Evolutionary conservation across 2,329 filamentous ascomycete genomes (phyloP).

Genomic region (Neophaeococcomyces mojaviensis): DNA sequence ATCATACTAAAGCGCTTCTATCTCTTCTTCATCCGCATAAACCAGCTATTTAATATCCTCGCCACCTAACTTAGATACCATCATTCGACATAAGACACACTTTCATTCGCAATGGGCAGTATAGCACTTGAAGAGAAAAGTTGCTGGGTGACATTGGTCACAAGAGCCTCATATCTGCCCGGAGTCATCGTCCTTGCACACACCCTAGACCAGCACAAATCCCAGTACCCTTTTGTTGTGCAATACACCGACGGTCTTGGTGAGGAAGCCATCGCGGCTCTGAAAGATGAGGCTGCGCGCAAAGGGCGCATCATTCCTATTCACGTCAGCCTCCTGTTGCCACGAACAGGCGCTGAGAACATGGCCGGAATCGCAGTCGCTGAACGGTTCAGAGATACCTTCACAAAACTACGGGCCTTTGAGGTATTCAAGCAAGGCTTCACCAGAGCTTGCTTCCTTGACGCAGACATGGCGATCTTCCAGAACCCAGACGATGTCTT

Average conservation of each 20-base stretch:
- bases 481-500: constrained; percentile 41
- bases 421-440: constrained; percentile 31
- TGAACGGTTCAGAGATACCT: constrained; percentile 47
- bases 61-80: background rate
- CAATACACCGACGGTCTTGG: constrained; percentile 41
- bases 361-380: constrained; percentile 37
- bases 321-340: constrained; percentile 35
- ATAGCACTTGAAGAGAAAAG: constrained; percentile 21
- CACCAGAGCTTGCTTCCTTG: constrained; percentile 43
- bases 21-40: too few relatives aligned
- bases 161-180: constrained; percentile 45
- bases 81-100: background rate
- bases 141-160: constrained; percentile 46
- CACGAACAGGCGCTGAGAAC: constrained; percentile 26
- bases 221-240: constrained; percentile 43
- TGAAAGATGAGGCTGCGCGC: constrained; percentile 35
- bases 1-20: background rate
- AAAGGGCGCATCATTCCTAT: constrained; percentile 34
- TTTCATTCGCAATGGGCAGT: constrained; percentile 8
- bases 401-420: constrained; percentile 50
- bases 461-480: constrained; percentile 46
- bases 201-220: constrained; percentile 40
- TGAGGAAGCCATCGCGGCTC: constrained; percentile 32
- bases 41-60: too few relatives aligned
- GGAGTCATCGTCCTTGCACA: constrained; percentile 46